Base-by-base conservation (phyloP, 495 filamentous ascomycete species). In the Daldinia decipiens region DNA sequence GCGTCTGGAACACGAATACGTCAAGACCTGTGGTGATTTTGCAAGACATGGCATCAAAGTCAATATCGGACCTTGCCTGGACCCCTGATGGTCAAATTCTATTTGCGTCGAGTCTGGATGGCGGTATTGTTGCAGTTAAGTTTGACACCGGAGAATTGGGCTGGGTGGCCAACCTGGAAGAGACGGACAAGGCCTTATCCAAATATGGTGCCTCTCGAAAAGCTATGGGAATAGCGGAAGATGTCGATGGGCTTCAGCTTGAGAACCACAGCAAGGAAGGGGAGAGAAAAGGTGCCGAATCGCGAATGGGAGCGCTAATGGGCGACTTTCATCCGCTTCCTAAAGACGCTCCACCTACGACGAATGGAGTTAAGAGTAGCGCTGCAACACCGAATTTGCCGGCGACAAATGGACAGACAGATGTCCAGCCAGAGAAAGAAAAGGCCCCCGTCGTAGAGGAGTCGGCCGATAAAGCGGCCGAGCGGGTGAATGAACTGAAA, bases 301-400 rank as follows among this genome's bases (percentile, higher is more conserved):
- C 93, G 7, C 86, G 95, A 67, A 99, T 99, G 95, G 96, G 95
- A 13, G 94, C 94, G 21, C 79, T 99, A 59, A 99, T 99, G 96
- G 95, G 95, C 36, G 96, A 97, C 79, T 85, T 81, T 24, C 76
- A 80, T 3, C 79, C 82, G 4, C 72, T 78, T 1, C 71, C 76
- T 0, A 81, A 82, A 57, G 73, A 72, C 38, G 57, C 77, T 4
- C 73, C 72, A 0, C 74, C 73, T 5, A 62, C 79, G 32, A 81
- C 79, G 0, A 84, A 84, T 57, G 83, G 82, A 0, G 73, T 77
- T 8, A 84, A 83, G 47, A 67, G 68, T 15, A 68, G 55, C 34
- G 57, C 72, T 39, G 40, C 75, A 27, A 74, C 75, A 52, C 59
- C 83, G 4, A 65, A 56, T 17, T 55, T 71, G 17, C 76, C 79